Percentiles rank a stretch among this genome's conserved stretches.
Evolutionary conservation across 2,329 filamentous ascomycete genomes (phyloP).

Genomic region (Bipolaris victoriae): DNA sequence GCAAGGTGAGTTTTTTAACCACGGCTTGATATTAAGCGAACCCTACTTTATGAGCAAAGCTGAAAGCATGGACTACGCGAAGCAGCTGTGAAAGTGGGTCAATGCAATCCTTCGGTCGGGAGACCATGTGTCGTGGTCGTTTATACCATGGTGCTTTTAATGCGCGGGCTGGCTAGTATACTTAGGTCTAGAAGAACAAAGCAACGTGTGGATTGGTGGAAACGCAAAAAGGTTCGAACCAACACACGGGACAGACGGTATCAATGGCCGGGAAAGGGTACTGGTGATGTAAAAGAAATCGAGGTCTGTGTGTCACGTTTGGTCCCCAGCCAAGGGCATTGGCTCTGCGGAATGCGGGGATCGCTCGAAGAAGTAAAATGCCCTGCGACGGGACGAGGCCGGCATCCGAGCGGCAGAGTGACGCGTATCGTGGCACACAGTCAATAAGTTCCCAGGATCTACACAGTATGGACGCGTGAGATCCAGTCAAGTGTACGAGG

Average conservation of each 20-base stretch:
- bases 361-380: constrained; percentile 16
- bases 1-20: too few species aligned
- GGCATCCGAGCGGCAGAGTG: constrained; percentile 13
- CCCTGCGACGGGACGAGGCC: constrained; percentile 10
- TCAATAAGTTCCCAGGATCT: not conserved
- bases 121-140: too few species aligned
- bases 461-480: not conserved
- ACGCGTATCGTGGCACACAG: constrained; percentile 8
- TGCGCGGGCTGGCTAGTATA: too few species aligned
- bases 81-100: too few species aligned
- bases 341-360: constrained; percentile 14
- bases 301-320: constrained; percentile 1
- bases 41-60: too few species aligned
- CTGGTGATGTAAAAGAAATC: not conserved
- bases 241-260: not conserved
- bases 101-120: too few species aligned
- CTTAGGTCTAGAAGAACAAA: not conserved
- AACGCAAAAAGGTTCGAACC: not conserved
- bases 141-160: too few species aligned
- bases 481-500: not conserved
- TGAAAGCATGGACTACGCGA: too few species aligned
- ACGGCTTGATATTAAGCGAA: too few species aligned
- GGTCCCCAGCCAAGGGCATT: not conserved
- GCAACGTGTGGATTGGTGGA: not conserved
- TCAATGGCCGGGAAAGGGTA: not conserved